Conservation (phyloP, 805 yeast species). For the Metschnikowia similis region DNA sequence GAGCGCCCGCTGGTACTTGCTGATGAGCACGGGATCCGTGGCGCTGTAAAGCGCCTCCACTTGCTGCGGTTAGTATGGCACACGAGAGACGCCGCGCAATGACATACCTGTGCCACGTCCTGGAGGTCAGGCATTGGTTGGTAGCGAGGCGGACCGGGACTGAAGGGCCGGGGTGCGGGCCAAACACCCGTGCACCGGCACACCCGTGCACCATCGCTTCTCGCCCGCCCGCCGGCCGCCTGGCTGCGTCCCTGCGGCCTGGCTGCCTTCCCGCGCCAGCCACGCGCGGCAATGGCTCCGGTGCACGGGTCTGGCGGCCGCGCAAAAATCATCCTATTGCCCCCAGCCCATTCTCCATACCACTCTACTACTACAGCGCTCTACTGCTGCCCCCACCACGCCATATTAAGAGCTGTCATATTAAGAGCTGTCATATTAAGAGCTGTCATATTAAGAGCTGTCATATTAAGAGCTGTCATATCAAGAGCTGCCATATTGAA, state of each 20-base stretch:
- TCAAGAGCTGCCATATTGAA: no score
- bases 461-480: no score
- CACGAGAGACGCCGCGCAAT: not conserved
- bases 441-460: no score
- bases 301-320: not conserved
- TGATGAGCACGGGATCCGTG: conserved; percentile 34
- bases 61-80: conserved; percentile 17
- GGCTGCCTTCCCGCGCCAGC: no score
- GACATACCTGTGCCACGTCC: conserved; percentile 9
- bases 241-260: no score
- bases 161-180: not conserved
- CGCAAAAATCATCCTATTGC: not conserved
- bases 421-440: no score
- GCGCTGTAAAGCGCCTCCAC: conserved; percentile 45
- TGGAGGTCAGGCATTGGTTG: conserved; percentile 1
- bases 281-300: not conserved
- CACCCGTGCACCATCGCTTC: not conserved
- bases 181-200: no score
- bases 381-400: not conserved
- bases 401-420: not conserved
- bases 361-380: not conserved
- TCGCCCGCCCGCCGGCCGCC: no score
- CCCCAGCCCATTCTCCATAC: not conserved
- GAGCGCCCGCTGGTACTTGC: conserved; percentile 47
- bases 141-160: not conserved